Percentiles rank a stretch among this genome's conserved stretches.
Evolutionary conservation across 2,329 filamentous ascomycete genomes (phyloP).

Genomic region (Penicillium sp.): DNA sequence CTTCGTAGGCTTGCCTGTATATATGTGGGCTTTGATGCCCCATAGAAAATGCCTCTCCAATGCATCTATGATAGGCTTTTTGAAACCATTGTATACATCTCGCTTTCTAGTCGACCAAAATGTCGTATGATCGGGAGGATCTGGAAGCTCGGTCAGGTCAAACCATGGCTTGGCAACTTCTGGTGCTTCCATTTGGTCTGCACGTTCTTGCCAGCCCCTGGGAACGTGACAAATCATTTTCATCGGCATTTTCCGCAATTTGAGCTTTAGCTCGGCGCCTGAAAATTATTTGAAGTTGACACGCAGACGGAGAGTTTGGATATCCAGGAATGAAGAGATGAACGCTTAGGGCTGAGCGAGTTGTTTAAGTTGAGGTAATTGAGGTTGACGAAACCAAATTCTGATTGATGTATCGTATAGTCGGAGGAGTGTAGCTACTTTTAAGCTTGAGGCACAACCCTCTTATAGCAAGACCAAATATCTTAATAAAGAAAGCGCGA

Average conservation of each 20-base stretch:
- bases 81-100: background rate
- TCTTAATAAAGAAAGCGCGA: background rate
- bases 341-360: background rate
- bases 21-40: slow-evolving; percentile 22
- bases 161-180: background rate
- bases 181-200: background rate
- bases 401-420: background rate
- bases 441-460: background rate
- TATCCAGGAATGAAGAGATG: too few relatives aligned
- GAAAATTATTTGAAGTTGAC: background rate
- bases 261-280: background rate
- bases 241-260: background rate
- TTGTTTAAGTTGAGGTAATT: background rate
- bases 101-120: slow-evolving; percentile 3
- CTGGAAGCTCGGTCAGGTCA: slow-evolving; percentile 6
- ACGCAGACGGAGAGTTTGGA: too few relatives aligned
- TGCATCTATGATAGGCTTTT: background rate
- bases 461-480: background rate
- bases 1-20: background rate
- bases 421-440: background rate
- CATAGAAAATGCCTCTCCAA: slow-evolving; percentile 24
- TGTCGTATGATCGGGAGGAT: slow-evolving; percentile 10
- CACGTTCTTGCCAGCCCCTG: background rate
- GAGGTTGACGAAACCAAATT: background rate
- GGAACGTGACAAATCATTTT: background rate